These are phyloP conservation scores for Schizothecium vesticola DNA, from an alignment of 495 filamentous ascomycete genomes.

Conservation along the genomic window DNA sequence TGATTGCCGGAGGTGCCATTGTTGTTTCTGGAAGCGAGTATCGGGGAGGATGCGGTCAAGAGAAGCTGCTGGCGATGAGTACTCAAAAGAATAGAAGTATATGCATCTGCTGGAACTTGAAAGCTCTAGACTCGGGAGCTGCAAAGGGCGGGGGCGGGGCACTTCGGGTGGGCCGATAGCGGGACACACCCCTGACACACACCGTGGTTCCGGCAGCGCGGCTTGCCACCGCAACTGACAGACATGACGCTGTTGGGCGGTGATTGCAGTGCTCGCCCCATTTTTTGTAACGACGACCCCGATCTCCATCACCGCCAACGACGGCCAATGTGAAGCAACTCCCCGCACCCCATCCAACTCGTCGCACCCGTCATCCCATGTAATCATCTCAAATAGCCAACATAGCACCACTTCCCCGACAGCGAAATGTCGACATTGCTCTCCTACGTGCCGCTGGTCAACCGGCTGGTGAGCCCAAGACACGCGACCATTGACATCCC, in stretches of 20 bases:
- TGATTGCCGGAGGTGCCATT: constrained; percentile 88
- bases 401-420: not conserved
- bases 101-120: not conserved
- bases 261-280: constrained; percentile 14
- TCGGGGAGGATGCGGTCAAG: not conserved
- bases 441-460: constrained; percentile 45
- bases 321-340: not conserved
- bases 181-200: not conserved
- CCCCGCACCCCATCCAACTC: no score
- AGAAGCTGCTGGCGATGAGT: not conserved
- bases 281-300: not conserved
- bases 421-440: constrained; percentile 38
- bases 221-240: constrained; percentile 7
- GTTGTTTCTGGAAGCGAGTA: not conserved
- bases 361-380: not conserved
- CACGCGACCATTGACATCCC: constrained; percentile 55
- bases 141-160: constrained; percentile 7
- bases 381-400: not conserved
- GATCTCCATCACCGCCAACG: not conserved
- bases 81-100: not conserved
- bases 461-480: constrained; percentile 33
- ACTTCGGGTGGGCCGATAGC: not conserved
- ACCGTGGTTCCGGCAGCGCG: constrained; percentile 3
- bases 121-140: not conserved
- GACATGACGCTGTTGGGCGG: constrained; percentile 1